Conservation (phyloP, 2,329 filamentous ascomycete species). For the Pyrenochaeta sp. region DNA sequence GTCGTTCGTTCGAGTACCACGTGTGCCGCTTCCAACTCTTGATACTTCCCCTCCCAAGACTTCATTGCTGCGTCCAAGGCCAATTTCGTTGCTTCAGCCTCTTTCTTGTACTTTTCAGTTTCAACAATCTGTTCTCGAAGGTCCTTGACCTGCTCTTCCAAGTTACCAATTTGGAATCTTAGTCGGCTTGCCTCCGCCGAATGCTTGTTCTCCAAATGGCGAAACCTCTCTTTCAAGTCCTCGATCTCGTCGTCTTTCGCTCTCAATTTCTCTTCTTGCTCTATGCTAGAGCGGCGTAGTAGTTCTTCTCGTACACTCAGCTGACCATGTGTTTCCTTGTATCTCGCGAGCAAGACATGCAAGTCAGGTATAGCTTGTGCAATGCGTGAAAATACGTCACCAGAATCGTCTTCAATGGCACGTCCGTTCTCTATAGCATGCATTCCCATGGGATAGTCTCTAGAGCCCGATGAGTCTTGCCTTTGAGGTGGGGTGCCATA, state of each 20-base stretch:
- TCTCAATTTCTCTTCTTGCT: constrained; percentile 60
- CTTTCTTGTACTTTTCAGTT: constrained; percentile 53
- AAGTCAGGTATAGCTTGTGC: constrained; percentile 49
- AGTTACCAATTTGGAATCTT: constrained; percentile 58
- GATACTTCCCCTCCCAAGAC: constrained; percentile 53
- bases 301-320: constrained; percentile 58
- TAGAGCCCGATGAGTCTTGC: constrained; percentile 47
- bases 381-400: constrained; percentile 49
- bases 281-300: constrained; percentile 56
- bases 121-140: constrained; percentile 56
- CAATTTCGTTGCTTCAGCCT: constrained; percentile 41
- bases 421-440: constrained; percentile 40
- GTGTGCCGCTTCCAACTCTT: constrained; percentile 52
- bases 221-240: constrained; percentile 59
- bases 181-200: constrained; percentile 60
- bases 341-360: constrained; percentile 51
- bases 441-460: constrained; percentile 39
- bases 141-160: constrained; percentile 62
- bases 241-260: constrained; percentile 62
- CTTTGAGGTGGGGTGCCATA: constrained; percentile 45
- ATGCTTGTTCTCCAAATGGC: constrained; percentile 58
- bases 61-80: constrained; percentile 43
- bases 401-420: constrained; percentile 45
- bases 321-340: constrained; percentile 60
- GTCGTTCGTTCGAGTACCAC: constrained; percentile 47